Evolutionary conservation across 2,329 filamentous ascomycete genomes (phyloP), one percentile per base, ranked within the genome.

Genomic region (Onygena corvina): DNA sequence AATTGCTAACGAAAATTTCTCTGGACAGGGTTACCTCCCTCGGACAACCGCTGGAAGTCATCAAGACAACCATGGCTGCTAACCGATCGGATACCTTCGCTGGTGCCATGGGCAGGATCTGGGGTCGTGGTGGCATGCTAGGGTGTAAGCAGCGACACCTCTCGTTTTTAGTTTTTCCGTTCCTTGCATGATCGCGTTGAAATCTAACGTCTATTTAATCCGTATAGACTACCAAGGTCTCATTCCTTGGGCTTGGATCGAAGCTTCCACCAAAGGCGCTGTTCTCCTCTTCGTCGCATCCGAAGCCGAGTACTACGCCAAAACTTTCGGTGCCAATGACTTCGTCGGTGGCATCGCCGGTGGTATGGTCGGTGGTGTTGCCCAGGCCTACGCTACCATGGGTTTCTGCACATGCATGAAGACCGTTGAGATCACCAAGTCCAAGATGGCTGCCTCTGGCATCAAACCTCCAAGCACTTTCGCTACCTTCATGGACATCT

Each of bases 401-500:
- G 92, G 92, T 59, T 98, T 98, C 81, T 98, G 92, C 74, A 98
- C 92, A 54, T 98, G 92, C 80, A 98, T 98, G 92, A 98, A 98
- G 82, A 98, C 92, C 56, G 92, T 96, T 58, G 92, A 98, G 72
- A 98, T 98, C 72, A 98, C 92, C 65, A 93, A 95, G 74, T 84
- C 92, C 77, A 96, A 96, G 79, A 76, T 92, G 64, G 88, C 86
- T 11, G 83, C 86, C 29, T 58, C 80, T 36, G 92, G 92, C 60
- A 80, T 83, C 58, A 86, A 87, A 73, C 86, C 87, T 20, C 85
- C 81, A n/a, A 81, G 86, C 62, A 96, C 92, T 58, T 93, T 94
- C 69, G 78, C 81, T 60, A 96, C 92, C 52, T 98, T 98, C 71
- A 92, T 90, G 83, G 83, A 86, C 65, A 98, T 98, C 70, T 98